Evolutionary conservation across 768 basidiomycete genomes (phyloP).

Genomic region (Pleurotus giganteus): DNA sequence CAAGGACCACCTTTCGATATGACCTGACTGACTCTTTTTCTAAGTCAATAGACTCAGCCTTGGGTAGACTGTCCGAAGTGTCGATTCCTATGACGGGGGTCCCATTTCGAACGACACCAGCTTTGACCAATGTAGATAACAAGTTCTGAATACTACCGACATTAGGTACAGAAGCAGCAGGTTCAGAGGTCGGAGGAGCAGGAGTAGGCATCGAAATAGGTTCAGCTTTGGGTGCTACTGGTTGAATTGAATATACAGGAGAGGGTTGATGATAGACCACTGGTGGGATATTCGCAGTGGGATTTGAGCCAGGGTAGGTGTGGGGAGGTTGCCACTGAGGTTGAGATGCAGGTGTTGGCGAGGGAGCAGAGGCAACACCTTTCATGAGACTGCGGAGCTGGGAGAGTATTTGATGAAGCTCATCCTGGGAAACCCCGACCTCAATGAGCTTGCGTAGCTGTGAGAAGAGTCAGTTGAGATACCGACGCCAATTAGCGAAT

Average conservation of each 20-base stretch:
- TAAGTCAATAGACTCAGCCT: conserved; percentile 33
- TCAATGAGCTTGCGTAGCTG: conserved; percentile 75
- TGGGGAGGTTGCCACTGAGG: conserved; percentile 7
- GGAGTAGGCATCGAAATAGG: conserved; percentile 27
- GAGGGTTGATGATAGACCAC: conserved; percentile 19
- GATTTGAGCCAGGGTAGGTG: conserved; percentile 2
- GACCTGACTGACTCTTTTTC: conserved; percentile 47
- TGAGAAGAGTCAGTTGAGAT: conserved; percentile 8
- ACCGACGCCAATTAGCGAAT: conserved; percentile 7
- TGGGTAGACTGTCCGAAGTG: conserved; percentile 33
- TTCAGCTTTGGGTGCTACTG: conserved; percentile 13
- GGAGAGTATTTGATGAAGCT: conserved; percentile 70
- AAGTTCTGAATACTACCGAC: conserved; percentile 52
- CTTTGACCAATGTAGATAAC: conserved; percentile 68
- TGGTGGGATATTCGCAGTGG: background rate
- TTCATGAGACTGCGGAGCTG: conserved; percentile 67
- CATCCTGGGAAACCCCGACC: conserved; percentile 75
- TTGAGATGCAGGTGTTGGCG: conserved; percentile 19
- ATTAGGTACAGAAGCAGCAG: conserved; percentile 29
- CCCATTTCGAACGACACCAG: conserved; percentile 66
- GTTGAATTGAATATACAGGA: conserved; percentile 24
- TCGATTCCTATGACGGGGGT: conserved; percentile 52
- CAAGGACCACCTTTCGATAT: conserved; percentile 61
- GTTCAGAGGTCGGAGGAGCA: conserved; percentile 26
- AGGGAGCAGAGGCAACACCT: conserved; percentile 33